Base-by-base conservation (phyloP, 2,329 filamentous ascomycete species). In the Fulvia fulva region DNA sequence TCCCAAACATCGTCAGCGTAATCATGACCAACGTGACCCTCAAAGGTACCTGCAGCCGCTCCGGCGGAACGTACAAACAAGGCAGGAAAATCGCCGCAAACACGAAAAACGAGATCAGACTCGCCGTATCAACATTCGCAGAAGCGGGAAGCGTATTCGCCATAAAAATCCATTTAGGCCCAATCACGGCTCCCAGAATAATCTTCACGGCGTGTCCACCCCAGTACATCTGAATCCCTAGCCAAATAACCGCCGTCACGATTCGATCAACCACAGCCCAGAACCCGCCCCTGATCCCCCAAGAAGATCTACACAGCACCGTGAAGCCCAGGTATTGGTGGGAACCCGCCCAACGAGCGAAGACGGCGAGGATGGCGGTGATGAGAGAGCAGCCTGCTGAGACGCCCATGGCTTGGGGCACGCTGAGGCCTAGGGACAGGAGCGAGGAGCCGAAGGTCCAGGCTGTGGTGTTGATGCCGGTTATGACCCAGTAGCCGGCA, bases 281-380 rank as follows among this genome's bases (percentile, higher is more conserved):
- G 54, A 66, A 67, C 4, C 60, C 59, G 4, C 65, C 61, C 34
- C 58, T 32, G 61, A 65, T 63, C 0, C 63, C 63, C 65, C 65
- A 66, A 12, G 57, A 59, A 11, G 61, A 57, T 12, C 64, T 55
- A 26, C 53, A 66, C 22, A 73, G 64, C 16, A 74, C 70, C 1
- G 71, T 73, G 58, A 73, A 73, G 1, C 72, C 72, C 7, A 73
- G 56, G 55, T 73, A 66, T 22, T 71, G 65, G 58, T 73, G 70
- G 14, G 65, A 68, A 4, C 71, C 72, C 14, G 72, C 68, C 71
- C 72, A 73, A 9, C 71, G 71, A 5, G 71, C 71, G 2, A 72
- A 57, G 23, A 74, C 69, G 4, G 71, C 71, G 8, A 73, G 66
- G 25, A 72, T 58, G 0, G 68, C 69, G 8, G 68, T 68, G 3